phyloP scores from a whole-genome alignment of 345 rosid species.

The Alliaria petiolata region DNA sequence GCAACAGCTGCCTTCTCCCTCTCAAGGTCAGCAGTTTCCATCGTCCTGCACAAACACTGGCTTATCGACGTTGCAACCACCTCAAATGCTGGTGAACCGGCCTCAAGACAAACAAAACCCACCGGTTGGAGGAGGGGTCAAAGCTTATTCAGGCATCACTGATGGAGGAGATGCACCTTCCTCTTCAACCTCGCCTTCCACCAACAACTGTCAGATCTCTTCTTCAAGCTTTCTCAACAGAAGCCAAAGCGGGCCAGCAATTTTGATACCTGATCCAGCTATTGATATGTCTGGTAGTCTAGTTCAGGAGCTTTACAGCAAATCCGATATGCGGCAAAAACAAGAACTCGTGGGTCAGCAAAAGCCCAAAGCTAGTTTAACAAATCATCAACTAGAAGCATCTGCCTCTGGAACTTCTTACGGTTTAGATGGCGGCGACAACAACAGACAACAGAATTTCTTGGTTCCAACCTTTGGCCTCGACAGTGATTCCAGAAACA shows the following conservation, averaged over 20 bases:
- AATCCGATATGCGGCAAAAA: slow-evolving; percentile 43
- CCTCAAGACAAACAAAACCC: slow-evolving; percentile 53
- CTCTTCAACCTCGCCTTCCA: slow-evolving; percentile 93
- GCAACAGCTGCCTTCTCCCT: slow-evolving; percentile 42
- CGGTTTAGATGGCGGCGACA: slow-evolving; percentile 59
- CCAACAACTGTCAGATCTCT: slow-evolving; percentile 77
- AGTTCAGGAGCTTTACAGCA: slow-evolving; percentile 66
- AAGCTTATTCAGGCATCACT: slow-evolving; percentile 63
- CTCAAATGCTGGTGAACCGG: slow-evolving; percentile 54
- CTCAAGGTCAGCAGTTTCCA: slow-evolving; percentile 62
- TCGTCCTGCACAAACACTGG: slow-evolving; percentile 44
- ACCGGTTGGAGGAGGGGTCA: slow-evolving; percentile 34
- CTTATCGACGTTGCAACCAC: slow-evolving; percentile 57
- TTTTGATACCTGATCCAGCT: slow-evolving; percentile 47
- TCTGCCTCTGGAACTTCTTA: slow-evolving; percentile 93
- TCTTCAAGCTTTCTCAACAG: slow-evolving; percentile 62
- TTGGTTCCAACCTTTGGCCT: slow-evolving; percentile 66
- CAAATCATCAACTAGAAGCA: slow-evolving; percentile 90
- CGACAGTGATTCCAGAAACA: slow-evolving; percentile 69
- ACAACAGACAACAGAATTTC: slow-evolving; percentile 70
- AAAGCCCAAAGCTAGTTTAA: slow-evolving; percentile 56
- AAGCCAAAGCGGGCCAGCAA: slow-evolving; percentile 57
- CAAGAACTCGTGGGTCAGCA: slow-evolving; percentile 53
- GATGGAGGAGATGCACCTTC: slow-evolving; percentile 96
- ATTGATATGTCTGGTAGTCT: slow-evolving; percentile 54